Evolutionary conservation across 352 stramenopile species (phyloP), one percentile per base, ranked within the genome.

Genomic region (Pythium dissotocum): DNA sequence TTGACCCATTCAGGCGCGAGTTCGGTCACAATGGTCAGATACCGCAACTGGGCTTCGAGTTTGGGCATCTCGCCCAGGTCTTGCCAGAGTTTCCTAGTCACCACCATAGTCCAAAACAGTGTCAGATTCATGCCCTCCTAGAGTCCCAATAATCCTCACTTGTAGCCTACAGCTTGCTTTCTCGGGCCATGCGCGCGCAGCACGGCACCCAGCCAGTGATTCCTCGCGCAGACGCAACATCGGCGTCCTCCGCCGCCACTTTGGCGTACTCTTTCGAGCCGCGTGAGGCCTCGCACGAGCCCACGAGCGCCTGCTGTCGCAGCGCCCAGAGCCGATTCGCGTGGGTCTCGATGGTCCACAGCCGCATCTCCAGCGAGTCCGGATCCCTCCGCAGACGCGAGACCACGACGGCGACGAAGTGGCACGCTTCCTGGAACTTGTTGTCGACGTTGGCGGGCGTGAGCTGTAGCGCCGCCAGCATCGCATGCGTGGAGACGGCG

Each of bases 231-330:
- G 21, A 53, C 16, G 14, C 63, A 38, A 12, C 53, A 16, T 14
- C 56, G 10, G 64, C 54, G 59, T 60, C 64, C 13, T 59, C 40
- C 1, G 59, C 52, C 6, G 35, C 61, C 1, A 57, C 32, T 7
- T 68, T 55, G 7, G 72, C 54, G 63, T 90, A 87, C 56, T 73
- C 73, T 60, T 79, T 82, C 14, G 74, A 72, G n/a, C 77, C 78
- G 1, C 83, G 76, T 9, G 76, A 86, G 21, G 58, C 66, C 61
- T 91, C 83, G 48, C 83, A 91, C 1, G 83, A 87, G 38, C 81
- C 81, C n/a, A 87, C 56, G 12, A 79, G 63, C 16, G 75, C 80
- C 69, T 91, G 83, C 67, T 89, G 80, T 42, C 77, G 74, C 28
- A 88, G 72, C 21, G 80, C 77, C 83, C 83, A 89, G 0, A 91